phyloP scores from a whole-genome alignment of 352 stramenopile species.

The Phytopythium oedochilum region DNA sequence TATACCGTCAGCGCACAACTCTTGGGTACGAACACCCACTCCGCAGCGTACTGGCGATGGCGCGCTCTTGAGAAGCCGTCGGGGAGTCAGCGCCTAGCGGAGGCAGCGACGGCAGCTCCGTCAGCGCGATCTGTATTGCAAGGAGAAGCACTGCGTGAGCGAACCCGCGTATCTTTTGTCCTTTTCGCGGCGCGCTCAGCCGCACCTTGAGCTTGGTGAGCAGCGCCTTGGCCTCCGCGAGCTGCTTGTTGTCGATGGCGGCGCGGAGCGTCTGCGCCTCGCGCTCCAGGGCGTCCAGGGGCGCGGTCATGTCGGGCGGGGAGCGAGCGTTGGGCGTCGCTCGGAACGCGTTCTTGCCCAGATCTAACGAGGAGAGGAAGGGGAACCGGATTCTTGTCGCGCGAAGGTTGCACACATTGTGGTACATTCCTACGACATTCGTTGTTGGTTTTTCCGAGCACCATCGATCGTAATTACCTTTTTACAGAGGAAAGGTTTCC shows the following conservation, averaged over 20 bases:
- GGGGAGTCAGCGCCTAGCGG: slow-evolving; percentile 47
- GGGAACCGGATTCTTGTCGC: neutral
- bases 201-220: slow-evolving; percentile 65
- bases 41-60: slow-evolving; percentile 57
- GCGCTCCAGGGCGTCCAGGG: slow-evolving; percentile 49
- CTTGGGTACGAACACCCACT: neutral
- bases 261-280: slow-evolving; percentile 61
- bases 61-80: slow-evolving; percentile 59
- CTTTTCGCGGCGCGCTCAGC: neutral
- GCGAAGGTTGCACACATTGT: neutral
- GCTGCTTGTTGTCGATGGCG: slow-evolving; percentile 40
- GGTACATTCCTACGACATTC: neutral
- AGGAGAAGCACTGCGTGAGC: neutral
- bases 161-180: neutral
- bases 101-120: slow-evolving; percentile 76
- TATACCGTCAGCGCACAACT: neutral
- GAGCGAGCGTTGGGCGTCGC: neutral
- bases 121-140: slow-evolving; percentile 72
- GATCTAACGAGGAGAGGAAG: slow-evolving; percentile 2
- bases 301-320: slow-evolving; percentile 12
- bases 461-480: too few species aligned
- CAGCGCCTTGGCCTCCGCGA: slow-evolving; percentile 35
- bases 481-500: too few species aligned
- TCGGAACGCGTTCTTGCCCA: neutral
- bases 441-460: neutral